These are phyloP conservation scores for Candida sithepensis DNA, from an alignment of 805 yeast genomes.

Conservation along the genomic window DNA sequence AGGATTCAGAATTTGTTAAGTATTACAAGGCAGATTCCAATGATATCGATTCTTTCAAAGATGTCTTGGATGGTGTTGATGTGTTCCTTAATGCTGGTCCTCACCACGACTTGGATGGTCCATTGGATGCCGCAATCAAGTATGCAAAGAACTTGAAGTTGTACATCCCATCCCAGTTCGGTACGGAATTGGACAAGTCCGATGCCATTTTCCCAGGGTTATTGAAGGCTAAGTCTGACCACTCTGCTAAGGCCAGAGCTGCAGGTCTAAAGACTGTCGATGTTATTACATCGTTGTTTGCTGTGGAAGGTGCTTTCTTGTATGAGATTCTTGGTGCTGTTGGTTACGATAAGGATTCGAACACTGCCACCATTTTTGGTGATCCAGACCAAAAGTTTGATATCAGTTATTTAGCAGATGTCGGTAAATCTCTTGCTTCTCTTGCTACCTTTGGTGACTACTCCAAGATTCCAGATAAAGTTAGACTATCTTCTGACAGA, in stretches of 20 bases:
- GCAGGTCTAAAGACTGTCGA: constrained; percentile 47
- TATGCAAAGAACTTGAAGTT: constrained; percentile 37
- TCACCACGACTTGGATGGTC: constrained; percentile 23
- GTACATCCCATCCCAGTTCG: constrained; percentile 62
- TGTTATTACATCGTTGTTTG: constrained; percentile 38
- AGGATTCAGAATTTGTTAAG: constrained; percentile 33
- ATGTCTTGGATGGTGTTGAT: constrained; percentile 44
- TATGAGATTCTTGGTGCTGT: constrained; percentile 21
- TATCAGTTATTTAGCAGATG: constrained; percentile 36
- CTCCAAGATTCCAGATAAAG: constrained; percentile 37
- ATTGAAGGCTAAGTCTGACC: constrained; percentile 30
- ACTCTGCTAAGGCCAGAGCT: constrained; percentile 37
- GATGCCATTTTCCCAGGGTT: constrained; percentile 8
- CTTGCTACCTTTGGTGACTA: constrained; percentile 35
- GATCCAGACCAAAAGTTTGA: constrained; percentile 35
- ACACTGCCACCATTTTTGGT: constrained; percentile 38
- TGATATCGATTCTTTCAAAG: constrained; percentile 28
- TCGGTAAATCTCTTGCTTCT: constrained; percentile 42
- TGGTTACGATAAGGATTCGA: constrained; percentile 4
- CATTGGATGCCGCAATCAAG: constrained; percentile 37
- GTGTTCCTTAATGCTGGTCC: constrained; percentile 44
- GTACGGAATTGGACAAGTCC: constrained; percentile 38
- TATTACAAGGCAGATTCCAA: constrained; percentile 36
- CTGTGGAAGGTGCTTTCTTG: constrained; percentile 32
- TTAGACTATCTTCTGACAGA: constrained; percentile 41